Percentiles rank a stretch among this genome's conserved stretches.
These are phyloP conservation scores for Xylaria intraflava DNA, from an alignment of 495 filamentous ascomycete genomes.

Conservation along the genomic window DNA sequence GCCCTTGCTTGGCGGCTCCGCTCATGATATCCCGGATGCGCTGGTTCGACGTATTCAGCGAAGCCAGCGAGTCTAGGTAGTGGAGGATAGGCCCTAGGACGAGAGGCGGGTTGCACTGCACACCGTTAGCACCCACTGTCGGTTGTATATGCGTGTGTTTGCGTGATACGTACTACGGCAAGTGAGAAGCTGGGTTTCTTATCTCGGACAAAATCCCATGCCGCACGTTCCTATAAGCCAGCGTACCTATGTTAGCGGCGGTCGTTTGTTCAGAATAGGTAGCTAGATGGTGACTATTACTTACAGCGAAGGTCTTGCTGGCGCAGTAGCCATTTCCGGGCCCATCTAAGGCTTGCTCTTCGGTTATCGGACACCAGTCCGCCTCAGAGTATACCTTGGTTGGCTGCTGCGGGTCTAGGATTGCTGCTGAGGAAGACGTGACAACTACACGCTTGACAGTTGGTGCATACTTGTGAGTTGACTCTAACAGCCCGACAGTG, in stretches of 20 bases:
- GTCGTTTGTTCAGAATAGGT: too few species aligned
- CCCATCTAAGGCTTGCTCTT: conserved; percentile 26
- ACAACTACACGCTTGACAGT: conserved; percentile 37
- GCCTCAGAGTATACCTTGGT: conserved; percentile 34
- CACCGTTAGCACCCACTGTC: too few species aligned
- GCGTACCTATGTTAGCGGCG: too few species aligned
- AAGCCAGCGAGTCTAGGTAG: neutral
- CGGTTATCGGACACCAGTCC: conserved; percentile 34
- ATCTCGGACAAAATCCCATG: conserved; percentile 74
- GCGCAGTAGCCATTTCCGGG: conserved; percentile 28
- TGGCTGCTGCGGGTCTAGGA: conserved; percentile 31
- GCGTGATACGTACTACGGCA: conserved; percentile 50
- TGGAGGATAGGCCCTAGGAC: conserved; percentile 63
- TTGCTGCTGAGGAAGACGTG: conserved; percentile 40
- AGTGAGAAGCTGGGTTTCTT: conserved; percentile 72
- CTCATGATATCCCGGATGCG: conserved; percentile 37
- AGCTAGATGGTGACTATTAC: too few species aligned
- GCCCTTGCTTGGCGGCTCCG: conserved; percentile 49
- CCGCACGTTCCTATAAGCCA: conserved; percentile 49
- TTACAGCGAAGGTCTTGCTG: conserved; percentile 20
- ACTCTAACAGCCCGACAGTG: conserved; percentile 33
- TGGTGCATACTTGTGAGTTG: conserved; percentile 27
- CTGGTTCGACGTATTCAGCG: conserved; percentile 1
- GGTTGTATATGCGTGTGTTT: too few species aligned
- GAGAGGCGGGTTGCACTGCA: conserved; percentile 49